Percentiles rank a stretch among this genome's conserved stretches.
Evolutionary conservation across 1,284 basidiomycete species (phyloP).

Genomic region (Cryptococcus hybrid): DNA sequence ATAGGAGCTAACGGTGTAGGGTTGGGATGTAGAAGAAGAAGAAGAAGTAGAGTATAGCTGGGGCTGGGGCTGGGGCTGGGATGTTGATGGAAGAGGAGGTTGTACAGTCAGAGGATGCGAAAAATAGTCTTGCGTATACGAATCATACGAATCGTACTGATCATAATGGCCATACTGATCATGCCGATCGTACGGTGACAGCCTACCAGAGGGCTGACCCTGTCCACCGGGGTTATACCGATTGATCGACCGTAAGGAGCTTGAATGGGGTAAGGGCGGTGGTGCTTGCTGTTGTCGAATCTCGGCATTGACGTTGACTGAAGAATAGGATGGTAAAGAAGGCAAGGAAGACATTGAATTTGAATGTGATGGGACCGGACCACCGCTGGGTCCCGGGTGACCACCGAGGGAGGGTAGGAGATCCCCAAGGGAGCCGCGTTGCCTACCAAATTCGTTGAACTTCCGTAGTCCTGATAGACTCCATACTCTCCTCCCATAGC

Average conservation of each 20-base stretch:
- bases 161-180: no score
- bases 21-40: no score
- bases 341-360: background rate
- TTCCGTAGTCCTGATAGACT: conserved; percentile 17
- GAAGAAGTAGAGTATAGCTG: no score
- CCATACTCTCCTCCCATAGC: conserved; percentile 1
- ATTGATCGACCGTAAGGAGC: background rate
- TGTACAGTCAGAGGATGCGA: no score
- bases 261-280: conserved; percentile 11
- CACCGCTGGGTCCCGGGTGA: background rate
- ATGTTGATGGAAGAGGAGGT: no score
- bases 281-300: background rate
- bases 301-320: background rate
- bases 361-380: no score
- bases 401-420: conserved; percentile 30
- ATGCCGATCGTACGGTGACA: conserved; percentile 3
- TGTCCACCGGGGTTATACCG: background rate
- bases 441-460: conserved; percentile 27
- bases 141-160: no score
- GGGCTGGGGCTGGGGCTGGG: no score
- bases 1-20: no score
- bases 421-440: conserved; percentile 35
- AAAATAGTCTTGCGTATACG: no score
- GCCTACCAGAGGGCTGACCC: conserved; percentile 2
- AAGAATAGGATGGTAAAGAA: background rate